Percentiles rank a stretch among this genome's conserved stretches.
phyloP scores from a whole-genome alignment of 305 asterid genomes.

The Ilex paraguariensis region DNA sequence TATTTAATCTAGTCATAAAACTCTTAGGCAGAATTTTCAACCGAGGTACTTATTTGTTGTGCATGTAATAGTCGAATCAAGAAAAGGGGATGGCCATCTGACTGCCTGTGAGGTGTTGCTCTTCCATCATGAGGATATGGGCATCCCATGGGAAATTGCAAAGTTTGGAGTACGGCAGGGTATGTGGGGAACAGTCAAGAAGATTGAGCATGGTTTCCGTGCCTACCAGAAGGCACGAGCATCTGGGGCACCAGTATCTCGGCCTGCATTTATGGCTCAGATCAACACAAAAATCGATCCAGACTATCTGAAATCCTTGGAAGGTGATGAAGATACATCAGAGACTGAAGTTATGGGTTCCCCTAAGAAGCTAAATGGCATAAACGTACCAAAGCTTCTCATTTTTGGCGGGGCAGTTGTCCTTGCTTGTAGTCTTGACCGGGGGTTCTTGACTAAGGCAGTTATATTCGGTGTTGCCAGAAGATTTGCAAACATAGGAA shows the following conservation, averaged over 20 bases:
- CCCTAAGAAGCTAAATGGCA: constrained; percentile 32
- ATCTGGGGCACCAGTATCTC: constrained; percentile 45
- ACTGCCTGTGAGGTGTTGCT: constrained; percentile 73
- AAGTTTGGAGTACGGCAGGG: constrained; percentile 86
- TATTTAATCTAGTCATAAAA: not conserved
- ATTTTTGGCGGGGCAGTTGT: constrained; percentile 60
- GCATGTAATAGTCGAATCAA: constrained; percentile 58
- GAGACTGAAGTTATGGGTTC: constrained; percentile 27
- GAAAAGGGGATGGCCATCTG: constrained; percentile 43
- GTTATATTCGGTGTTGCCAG: constrained; percentile 61
- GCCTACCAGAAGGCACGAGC: constrained; percentile 63
- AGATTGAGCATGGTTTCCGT: constrained; percentile 64
- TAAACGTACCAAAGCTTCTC: constrained; percentile 58
- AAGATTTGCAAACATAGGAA: constrained; percentile 64
- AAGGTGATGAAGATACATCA: constrained; percentile 29
- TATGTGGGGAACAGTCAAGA: constrained; percentile 82
- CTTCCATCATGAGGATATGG: constrained; percentile 92
- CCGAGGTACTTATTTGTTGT: not conserved
- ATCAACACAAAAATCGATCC: constrained; percentile 62
- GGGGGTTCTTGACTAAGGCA: constrained; percentile 68
- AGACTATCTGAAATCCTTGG: constrained; percentile 31
- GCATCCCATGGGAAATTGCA: constrained; percentile 87
- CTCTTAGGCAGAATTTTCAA: not conserved
- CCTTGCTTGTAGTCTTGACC: constrained; percentile 64
- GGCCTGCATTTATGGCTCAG: constrained; percentile 66